Conservation (phyloP, 148 eudicot species). For the Rhododendron kiyosumense region DNA sequence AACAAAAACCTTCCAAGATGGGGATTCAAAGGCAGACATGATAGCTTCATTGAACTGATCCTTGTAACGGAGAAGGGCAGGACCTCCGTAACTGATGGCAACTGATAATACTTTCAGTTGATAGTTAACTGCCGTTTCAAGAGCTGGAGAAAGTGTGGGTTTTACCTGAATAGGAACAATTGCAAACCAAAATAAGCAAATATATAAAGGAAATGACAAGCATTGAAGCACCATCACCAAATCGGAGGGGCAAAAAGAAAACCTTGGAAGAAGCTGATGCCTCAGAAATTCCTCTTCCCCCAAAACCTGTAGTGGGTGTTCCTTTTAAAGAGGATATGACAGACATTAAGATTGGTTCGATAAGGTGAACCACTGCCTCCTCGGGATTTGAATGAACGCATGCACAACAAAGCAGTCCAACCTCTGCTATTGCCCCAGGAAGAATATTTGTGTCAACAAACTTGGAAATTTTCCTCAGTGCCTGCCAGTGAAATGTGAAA, state of each 20-base stretch:
- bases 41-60: constrained; percentile 79
- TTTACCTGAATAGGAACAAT: constrained; percentile 40
- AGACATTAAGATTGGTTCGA: constrained; percentile 68
- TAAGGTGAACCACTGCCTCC: constrained; percentile 72
- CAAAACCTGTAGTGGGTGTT: constrained; percentile 76
- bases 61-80: constrained; percentile 59
- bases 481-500: constrained; percentile 36
- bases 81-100: constrained; percentile 87
- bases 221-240: neutral
- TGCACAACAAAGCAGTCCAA: constrained; percentile 96
- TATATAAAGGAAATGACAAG: constrained; percentile 4
- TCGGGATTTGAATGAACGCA: constrained; percentile 83
- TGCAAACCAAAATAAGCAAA: constrained; percentile 1
- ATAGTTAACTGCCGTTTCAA: constrained; percentile 82
- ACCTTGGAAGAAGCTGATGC: constrained; percentile 51
- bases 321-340: constrained; percentile 75
- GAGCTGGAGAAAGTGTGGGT: constrained; percentile 81
- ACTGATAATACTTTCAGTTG: constrained; percentile 87
- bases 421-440: constrained; percentile 97
- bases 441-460: constrained; percentile 84
- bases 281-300: constrained; percentile 42
- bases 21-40: constrained; percentile 75
- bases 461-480: constrained; percentile 83
- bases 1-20: constrained; percentile 89
- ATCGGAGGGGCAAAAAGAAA: neutral